Evolutionary conservation across 2,329 filamentous ascomycete species (phyloP), one percentile per base, ranked within the genome.

Genomic region (Dactylonectria estremocensis): DNA sequence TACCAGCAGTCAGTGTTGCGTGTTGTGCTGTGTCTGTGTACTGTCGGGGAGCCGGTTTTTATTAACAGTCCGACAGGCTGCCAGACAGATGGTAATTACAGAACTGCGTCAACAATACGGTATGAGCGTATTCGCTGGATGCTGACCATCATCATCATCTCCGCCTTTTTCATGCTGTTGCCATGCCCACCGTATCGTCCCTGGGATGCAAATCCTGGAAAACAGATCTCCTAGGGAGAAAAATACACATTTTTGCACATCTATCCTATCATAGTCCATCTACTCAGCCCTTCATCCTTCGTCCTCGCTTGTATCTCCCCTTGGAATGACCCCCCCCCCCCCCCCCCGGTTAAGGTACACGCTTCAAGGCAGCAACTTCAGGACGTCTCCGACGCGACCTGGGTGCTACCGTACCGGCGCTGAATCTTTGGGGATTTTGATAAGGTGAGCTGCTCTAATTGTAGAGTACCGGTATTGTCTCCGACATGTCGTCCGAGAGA

Each of bases 1-100:
- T 18, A 43, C 14, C 40, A 43, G 40, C 16, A n/a, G 14, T 16
- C 6, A 49, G 28, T 22, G 16, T 33, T 37, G 49, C 46, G 20
- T 60, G n/a, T n/a, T n/a, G n/a, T n/a, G n/a, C n/a, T n/a, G 3
- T 60, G 40, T n/a, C 40, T 43, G 14, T 14, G 3, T 20, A 4
- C 20, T 28, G 56, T 66, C 63, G 63, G 63, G 63, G 33, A 22
- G 63, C n/a, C 63, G 63, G 63, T 66, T 66, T 61, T 40, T 56
- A 52, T 55, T 24, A 66, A 28, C 63, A 66, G n/a, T 28, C 63
- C 63, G 63, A 66, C n/a, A 60, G 40, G n/a, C 31, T 18, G 16
- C 9, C 4, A 28, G 24, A 2, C 24, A 28, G 24, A 28, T 28
- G 24, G 24, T 28, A 28, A 28, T 28, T 28, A 28, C 24, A 28